phyloP scores from a whole-genome alignment of 169 alveolate species.

The Eimeria mitis region DNA sequence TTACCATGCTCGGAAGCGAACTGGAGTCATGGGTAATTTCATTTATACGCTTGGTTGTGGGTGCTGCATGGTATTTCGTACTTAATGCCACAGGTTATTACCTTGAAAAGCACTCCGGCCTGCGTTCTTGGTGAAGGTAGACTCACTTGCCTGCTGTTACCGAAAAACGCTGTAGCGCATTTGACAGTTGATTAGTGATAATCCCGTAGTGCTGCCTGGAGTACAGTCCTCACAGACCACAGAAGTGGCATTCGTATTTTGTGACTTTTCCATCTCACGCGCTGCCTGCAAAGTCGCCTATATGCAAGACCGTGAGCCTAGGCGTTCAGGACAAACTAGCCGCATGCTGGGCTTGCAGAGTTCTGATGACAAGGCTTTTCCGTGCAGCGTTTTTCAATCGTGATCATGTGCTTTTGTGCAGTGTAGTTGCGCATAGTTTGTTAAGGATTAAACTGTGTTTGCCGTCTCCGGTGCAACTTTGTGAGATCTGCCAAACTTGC shows the following conservation, averaged over 20 bases:
- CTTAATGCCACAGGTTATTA: background rate
- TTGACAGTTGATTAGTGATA: background rate
- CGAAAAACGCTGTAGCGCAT: background rate
- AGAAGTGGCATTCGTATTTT: background rate
- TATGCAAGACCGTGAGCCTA: background rate
- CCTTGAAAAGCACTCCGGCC: background rate
- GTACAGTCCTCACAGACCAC: background rate
- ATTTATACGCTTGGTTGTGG: background rate
- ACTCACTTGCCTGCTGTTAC: background rate
- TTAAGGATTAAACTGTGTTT: background rate
- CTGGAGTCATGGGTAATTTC: background rate
- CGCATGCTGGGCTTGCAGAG: background rate
- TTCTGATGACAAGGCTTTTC: background rate
- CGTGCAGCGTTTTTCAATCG: background rate
- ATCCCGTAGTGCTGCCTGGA: background rate
- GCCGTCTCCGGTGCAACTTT: background rate
- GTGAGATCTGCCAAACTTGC: background rate
- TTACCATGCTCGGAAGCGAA: background rate
- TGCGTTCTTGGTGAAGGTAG: background rate
- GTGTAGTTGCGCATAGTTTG: background rate
- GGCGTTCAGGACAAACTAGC: background rate
- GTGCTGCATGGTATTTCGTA: background rate
- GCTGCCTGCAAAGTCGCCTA: background rate
- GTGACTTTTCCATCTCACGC: background rate
- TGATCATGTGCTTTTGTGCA: background rate